These are phyloP conservation scores for Exophiala aquamarina DNA, from an alignment of 2,329 filamentous ascomycete species.

Conservation along the genomic window DNA sequence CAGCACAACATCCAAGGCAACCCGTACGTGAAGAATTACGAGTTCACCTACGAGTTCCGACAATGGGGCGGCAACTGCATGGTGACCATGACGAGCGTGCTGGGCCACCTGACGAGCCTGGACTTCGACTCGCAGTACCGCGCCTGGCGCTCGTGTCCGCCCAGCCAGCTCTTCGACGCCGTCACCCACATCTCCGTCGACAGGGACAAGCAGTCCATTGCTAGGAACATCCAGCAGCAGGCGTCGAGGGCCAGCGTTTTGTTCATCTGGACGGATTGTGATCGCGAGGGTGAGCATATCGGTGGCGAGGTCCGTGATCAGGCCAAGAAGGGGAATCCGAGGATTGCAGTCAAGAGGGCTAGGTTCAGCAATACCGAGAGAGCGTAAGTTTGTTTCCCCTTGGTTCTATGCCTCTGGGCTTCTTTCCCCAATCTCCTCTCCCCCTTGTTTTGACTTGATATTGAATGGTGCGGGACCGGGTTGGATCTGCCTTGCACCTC, in stretches of 20 bases:
- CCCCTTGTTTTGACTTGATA: no score
- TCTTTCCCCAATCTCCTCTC: no score
- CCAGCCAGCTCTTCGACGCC: constrained; percentile 76
- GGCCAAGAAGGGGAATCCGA: constrained; percentile 70
- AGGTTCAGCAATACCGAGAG: constrained; percentile 94
- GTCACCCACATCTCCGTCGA: constrained; percentile 69
- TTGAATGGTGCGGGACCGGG: no score
- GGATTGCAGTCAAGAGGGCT: constrained; percentile 78
- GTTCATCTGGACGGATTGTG: constrained; percentile 98
- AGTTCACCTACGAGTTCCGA: constrained; percentile 83
- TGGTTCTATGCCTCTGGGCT: constrained; percentile 20
- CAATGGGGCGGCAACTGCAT: constrained; percentile 79
- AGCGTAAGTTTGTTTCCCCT: constrained; percentile 58
- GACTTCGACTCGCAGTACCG: constrained; percentile 75
- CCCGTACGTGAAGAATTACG: constrained; percentile 89
- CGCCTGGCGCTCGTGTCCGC: constrained; percentile 78
- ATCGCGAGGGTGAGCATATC: constrained; percentile 96
- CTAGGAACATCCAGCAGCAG: constrained; percentile 79
- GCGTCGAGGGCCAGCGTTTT: constrained; percentile 71
- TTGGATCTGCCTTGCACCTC: no score
- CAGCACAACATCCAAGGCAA: constrained; percentile 68
- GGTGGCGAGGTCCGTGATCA: constrained; percentile 85
- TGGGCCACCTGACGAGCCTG: constrained; percentile 79
- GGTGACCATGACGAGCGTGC: constrained; percentile 91
- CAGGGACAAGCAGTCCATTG: constrained; percentile 77